Evolutionary conservation across 345 rosid genomes (phyloP).

Genomic region (Populus davidiana): DNA sequence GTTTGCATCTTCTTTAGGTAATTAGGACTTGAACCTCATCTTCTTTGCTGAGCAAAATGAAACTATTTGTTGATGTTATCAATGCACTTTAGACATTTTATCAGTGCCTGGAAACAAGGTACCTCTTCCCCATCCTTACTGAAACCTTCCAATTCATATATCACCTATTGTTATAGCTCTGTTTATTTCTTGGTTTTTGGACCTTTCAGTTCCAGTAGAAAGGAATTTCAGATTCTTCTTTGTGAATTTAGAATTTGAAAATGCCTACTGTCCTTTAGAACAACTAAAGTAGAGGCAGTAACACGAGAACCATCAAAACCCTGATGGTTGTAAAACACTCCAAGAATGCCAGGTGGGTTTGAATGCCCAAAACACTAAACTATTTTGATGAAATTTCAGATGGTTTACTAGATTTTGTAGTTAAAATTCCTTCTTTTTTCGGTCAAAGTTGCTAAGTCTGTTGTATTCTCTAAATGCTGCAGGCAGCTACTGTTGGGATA

Average conservation of each 20-base stretch:
- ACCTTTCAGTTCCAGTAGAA: not conserved
- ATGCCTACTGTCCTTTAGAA: not conserved
- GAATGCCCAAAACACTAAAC: not conserved
- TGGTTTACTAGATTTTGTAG: not conserved
- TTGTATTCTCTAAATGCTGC: conserved; percentile 17
- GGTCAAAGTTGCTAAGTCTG: not conserved
- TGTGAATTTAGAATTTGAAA: not conserved
- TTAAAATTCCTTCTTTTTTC: not conserved
- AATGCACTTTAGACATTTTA: not conserved
- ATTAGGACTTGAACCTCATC: not conserved
- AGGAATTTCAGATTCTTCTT: not conserved
- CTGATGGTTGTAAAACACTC: not conserved
- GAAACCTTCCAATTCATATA: not conserved
- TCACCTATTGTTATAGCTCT: not conserved
- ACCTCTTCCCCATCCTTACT: not conserved
- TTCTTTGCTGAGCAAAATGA: not conserved
- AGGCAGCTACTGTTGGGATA: conserved; percentile 49
- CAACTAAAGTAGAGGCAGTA: not conserved
- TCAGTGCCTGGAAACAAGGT: not conserved
- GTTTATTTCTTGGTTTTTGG: not conserved
- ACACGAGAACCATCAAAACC: not conserved
- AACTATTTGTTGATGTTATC: not conserved
- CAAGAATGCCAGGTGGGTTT: not conserved
- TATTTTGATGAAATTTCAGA: not conserved
- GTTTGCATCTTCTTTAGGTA: not conserved